Percentiles rank a stretch among this genome's conserved stretches.
Evolutionary conservation across 768 basidiomycete species (phyloP).

Genomic region (Kwoniella newhampshirensis): DNA sequence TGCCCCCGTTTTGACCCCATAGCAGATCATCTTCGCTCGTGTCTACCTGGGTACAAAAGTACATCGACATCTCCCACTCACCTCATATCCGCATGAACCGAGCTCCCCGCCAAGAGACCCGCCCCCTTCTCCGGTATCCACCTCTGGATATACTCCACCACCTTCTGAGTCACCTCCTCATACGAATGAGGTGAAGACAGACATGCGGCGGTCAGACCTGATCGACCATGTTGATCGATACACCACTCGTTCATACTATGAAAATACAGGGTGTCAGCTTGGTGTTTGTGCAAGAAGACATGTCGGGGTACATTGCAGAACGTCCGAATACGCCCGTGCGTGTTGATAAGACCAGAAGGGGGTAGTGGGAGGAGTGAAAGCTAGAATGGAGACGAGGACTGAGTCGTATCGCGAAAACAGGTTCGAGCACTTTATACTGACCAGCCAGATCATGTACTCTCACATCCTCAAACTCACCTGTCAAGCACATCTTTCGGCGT

Average conservation of each 20-base stretch:
- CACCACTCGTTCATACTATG: constrained; percentile 87
- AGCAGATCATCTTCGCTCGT: no score
- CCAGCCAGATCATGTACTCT: no score
- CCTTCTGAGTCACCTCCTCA: constrained; percentile 62
- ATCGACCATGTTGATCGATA: constrained; percentile 73
- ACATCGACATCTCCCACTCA: constrained; percentile 26
- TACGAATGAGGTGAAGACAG: constrained; percentile 67
- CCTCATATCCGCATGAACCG: constrained; percentile 73
- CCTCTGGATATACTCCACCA: constrained; percentile 75
- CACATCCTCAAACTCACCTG: constrained; percentile 55
- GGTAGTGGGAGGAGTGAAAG: no score
- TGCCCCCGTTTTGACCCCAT: no score
- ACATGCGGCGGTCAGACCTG: constrained; percentile 79
- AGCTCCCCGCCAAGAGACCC: constrained; percentile 66
- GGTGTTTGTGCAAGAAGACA: no score
- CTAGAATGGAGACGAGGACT: no score
- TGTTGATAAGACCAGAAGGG: no score
- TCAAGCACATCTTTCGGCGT: constrained; percentile 71
- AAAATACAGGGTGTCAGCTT: neutral
- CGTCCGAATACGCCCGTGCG: no score
- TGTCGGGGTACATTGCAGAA: no score
- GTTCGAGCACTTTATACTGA: no score
- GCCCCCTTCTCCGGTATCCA: constrained; percentile 66
- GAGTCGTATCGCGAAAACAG: no score
- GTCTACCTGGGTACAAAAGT: no score